Evolutionary conservation across 2,329 filamentous ascomycete species (phyloP).

Genomic region (Drechslera avenae): DNA sequence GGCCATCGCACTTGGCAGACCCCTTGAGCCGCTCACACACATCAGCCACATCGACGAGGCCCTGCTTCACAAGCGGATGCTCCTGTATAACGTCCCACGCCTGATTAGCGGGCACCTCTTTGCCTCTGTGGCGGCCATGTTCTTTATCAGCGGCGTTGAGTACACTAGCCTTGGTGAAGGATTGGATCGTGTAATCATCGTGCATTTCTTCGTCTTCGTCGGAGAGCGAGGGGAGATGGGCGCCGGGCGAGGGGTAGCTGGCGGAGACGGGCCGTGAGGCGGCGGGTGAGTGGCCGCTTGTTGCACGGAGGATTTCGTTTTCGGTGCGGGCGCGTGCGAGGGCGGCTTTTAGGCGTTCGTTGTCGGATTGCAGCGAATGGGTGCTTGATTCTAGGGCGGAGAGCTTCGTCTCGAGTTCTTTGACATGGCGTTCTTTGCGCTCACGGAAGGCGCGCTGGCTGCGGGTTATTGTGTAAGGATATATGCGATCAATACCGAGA

Average conservation of each 20-base stretch:
- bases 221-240: constrained; percentile 25
- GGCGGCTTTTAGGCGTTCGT: constrained; percentile 83
- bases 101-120: constrained; percentile 49
- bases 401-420: constrained; percentile 88
- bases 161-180: constrained; percentile 36
- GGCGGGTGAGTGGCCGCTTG: constrained; percentile 58
- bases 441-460: constrained; percentile 97
- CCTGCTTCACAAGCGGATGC: constrained; percentile 76
- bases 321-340: constrained; percentile 85
- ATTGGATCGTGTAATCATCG: constrained; percentile 37
- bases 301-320: constrained; percentile 89
- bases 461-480: neutral
- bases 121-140: constrained; percentile 32
- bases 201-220: constrained; percentile 21
- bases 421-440: constrained; percentile 91
- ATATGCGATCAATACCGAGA: no score
- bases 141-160: constrained; percentile 39
- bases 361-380: constrained; percentile 75
- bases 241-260: constrained; percentile 49
- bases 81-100: constrained; percentile 89
- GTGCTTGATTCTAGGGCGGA: constrained; percentile 76
- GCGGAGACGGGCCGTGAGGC: constrained; percentile 48
- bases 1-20: constrained; percentile 79
- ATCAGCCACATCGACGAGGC: constrained; percentile 78
- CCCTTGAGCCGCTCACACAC: constrained; percentile 80